Conservation (phyloP, 768 basidiomycete genomes). For the Amanita subjunquillea region DNA sequence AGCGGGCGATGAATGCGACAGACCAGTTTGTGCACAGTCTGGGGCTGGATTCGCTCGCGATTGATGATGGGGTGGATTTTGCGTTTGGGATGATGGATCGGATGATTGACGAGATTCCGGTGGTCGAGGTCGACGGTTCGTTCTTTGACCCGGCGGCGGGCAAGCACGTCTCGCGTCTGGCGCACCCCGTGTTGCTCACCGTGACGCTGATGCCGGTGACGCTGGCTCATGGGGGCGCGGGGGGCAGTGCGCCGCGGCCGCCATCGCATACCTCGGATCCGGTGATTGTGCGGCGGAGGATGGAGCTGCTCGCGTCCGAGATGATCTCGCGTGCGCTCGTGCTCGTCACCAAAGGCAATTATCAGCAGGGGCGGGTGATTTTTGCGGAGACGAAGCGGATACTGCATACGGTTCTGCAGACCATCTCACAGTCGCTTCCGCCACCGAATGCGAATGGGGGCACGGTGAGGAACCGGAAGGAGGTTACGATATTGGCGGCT, state of each 20-base stretch:
- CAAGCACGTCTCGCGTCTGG: slow-evolving; percentile 80
- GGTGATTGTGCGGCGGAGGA: slow-evolving; percentile 83
- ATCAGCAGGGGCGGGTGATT: slow-evolving; percentile 82
- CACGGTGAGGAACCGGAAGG: slow-evolving; percentile 66
- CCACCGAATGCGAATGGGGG: slow-evolving; percentile 37
- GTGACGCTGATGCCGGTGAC: slow-evolving; percentile 74
- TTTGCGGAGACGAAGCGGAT: slow-evolving; percentile 88
- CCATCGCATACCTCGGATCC: slow-evolving; percentile 59
- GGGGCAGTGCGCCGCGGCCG: slow-evolving; percentile 19
- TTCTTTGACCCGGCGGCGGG: slow-evolving; percentile 86
- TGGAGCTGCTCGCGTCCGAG: slow-evolving; percentile 94
- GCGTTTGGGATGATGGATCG: slow-evolving; percentile 90
- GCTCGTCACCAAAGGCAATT: slow-evolving; percentile 85
- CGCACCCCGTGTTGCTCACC: slow-evolving; percentile 90
- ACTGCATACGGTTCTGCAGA: slow-evolving; percentile 82
- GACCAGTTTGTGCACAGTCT: slow-evolving; percentile 83
- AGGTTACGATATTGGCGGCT: slow-evolving; percentile 59
- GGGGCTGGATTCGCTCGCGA: slow-evolving; percentile 66
- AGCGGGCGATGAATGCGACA: slow-evolving; percentile 60
- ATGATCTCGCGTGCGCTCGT: slow-evolving; percentile 96
- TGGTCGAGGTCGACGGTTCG: slow-evolving; percentile 90
- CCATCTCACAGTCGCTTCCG: slow-evolving; percentile 64
- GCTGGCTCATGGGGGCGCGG: not conserved
- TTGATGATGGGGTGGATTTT: slow-evolving; percentile 67
- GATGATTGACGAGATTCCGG: slow-evolving; percentile 96